phyloP scores from a whole-genome alignment of 1,139 yeast species.

The Blastobotrys illinoisensis region DNA sequence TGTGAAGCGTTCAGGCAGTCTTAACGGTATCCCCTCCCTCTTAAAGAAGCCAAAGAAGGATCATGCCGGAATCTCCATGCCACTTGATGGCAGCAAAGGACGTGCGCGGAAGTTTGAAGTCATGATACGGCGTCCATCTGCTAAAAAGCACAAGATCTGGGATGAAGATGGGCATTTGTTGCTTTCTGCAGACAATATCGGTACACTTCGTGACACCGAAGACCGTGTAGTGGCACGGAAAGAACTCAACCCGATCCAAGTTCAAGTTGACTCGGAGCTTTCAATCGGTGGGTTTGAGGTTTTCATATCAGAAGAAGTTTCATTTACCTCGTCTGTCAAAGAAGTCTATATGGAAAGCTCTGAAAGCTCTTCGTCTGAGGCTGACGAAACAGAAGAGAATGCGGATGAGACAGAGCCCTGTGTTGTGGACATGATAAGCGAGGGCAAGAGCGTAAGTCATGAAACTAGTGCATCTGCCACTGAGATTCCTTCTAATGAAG shows the following conservation, averaged over 20 bases:
- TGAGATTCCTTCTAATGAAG: not conserved
- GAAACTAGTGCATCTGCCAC: not conserved
- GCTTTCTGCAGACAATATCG: conserved; percentile 20
- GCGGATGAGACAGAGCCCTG: too few relatives aligned
- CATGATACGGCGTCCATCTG: conserved; percentile 49
- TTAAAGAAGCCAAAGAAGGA: not conserved
- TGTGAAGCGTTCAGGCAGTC: not conserved
- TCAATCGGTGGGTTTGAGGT: conserved; percentile 5
- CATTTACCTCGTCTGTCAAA: not conserved
- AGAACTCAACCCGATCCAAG: conserved; percentile 1
- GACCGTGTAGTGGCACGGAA: conserved; percentile 18
- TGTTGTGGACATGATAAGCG: not conserved
- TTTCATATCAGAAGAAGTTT: conserved; percentile 7
- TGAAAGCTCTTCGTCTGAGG: not conserved
- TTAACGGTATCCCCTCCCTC: not conserved
- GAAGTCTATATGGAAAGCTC: not conserved
- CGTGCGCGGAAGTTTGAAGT: not conserved
- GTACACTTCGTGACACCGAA: conserved; percentile 20
- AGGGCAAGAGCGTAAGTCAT: not conserved
- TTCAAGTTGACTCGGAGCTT: conserved; percentile 5
- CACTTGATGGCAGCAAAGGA: not conserved
- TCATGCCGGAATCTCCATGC: not conserved
- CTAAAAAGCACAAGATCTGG: conserved; percentile 88
- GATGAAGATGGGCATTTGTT: conserved; percentile 77
- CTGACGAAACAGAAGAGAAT: not conserved